Conservation (phyloP, 2,329 filamentous ascomycete genomes). For the Pezicula rhizophila region DNA sequence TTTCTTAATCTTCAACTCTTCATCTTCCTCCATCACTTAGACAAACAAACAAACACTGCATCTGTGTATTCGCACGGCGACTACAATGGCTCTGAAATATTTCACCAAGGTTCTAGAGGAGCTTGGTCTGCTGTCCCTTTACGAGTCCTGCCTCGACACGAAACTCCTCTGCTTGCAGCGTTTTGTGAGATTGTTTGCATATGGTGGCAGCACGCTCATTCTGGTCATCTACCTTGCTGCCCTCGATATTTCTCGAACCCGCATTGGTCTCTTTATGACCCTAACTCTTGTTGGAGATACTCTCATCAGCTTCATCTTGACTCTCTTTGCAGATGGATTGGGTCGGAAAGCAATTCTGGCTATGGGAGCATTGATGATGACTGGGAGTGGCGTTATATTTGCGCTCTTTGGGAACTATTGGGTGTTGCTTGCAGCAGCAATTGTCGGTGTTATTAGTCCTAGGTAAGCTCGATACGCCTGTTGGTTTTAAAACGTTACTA, state of each 20-base stretch:
- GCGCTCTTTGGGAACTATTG: conserved; percentile 47
- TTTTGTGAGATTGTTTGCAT: conserved; percentile 57
- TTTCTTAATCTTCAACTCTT: not conserved
- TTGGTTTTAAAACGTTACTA: not conserved
- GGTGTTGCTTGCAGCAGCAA: conserved; percentile 49
- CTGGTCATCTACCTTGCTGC: conserved; percentile 49
- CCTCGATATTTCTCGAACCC: conserved; percentile 42
- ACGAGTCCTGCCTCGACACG: conserved; percentile 38
- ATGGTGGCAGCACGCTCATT: conserved; percentile 52
- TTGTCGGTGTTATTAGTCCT: conserved; percentile 57
- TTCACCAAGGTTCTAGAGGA: conserved; percentile 28
- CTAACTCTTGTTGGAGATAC: conserved; percentile 56
- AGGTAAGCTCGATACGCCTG: conserved; percentile 26
- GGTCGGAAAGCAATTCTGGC: conserved; percentile 49
- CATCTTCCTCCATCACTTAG: not conserved
- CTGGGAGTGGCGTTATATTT: conserved; percentile 49
- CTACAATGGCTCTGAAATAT: conserved; percentile 16
- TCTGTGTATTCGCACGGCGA: too few species aligned
- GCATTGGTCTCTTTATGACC: conserved; percentile 60
- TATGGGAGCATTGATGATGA: conserved; percentile 50
- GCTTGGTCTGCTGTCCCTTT: conserved; percentile 39
- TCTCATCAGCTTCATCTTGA: conserved; percentile 51
- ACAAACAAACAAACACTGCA: too few species aligned
- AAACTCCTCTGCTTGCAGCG: conserved; percentile 53
- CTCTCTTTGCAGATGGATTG: conserved; percentile 50